These are phyloP conservation scores for Oxalis stricta DNA, from an alignment of 441 rosid genomes.

Conservation along the genomic window DNA sequence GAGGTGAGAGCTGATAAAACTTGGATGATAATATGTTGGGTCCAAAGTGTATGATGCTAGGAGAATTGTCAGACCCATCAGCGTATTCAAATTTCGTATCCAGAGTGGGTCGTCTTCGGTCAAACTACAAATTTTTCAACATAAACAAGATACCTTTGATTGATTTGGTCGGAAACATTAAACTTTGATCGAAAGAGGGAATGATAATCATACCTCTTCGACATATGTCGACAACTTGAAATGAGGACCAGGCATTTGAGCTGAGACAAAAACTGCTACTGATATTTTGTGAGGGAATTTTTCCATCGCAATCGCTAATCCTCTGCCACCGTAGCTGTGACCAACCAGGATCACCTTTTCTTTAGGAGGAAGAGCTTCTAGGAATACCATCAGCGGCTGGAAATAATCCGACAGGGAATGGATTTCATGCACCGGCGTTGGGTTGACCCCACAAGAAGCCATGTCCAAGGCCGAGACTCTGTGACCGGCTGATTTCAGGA, in stretches of 20 bases:
- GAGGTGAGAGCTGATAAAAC: constrained; percentile 25
- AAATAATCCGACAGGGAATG: constrained; percentile 11
- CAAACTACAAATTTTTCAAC: background rate
- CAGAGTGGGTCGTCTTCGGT: constrained; percentile 4
- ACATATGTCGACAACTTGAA: background rate
- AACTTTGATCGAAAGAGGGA: background rate
- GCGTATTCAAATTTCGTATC: constrained; percentile 5
- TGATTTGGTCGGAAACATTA: no score
- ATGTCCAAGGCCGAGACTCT: constrained; percentile 32
- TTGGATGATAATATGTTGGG: constrained; percentile 9
- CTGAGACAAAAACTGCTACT: constrained; percentile 17
- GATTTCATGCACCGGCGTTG: constrained; percentile 21
- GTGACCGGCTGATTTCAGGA: constrained; percentile 26
- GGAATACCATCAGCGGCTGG: constrained; percentile 21
- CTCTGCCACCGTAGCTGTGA: constrained; percentile 20
- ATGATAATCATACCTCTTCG: constrained; percentile 13
- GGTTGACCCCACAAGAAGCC: constrained; percentile 31
- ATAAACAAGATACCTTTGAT: no score
- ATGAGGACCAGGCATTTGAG: constrained; percentile 20
- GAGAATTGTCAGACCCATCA: constrained; percentile 12
- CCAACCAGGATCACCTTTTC: constrained; percentile 29
- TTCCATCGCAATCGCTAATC: constrained; percentile 28
- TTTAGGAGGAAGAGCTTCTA: constrained; percentile 12
- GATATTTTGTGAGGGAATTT: constrained; percentile 22
- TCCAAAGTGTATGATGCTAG: constrained; percentile 4